Base-by-base conservation (phyloP, 2,329 filamentous ascomycete genomes). In the Fusarium kyushuense region DNA sequence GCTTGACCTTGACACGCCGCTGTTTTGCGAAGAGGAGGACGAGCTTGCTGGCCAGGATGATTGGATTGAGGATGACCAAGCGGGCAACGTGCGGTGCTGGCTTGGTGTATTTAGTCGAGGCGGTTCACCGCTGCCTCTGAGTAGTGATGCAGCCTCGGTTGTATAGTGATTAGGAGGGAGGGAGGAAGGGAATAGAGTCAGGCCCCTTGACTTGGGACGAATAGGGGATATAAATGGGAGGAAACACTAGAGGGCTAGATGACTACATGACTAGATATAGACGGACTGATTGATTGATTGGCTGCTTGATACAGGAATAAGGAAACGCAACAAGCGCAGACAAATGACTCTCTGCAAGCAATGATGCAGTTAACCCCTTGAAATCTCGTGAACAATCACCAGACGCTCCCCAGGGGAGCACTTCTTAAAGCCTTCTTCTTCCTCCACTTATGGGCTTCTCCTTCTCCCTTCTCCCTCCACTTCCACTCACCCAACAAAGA, bases 31-130 rank as follows among this genome's bases (percentile, higher is more conserved):
- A 3, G 83, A 88, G 19, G 86, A 92, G 73, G 88, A 88, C 9
- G 82, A 86, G 58, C 84, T 93, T 42, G 82, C 81, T 8, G 91
- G 90, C 12, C 85, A 87, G 72, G 92, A 95, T 75, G 92, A 95
- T 76, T 95, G 92, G 92, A 85, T 84, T 4, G 82, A 81, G 30
- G 82, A 83, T 27, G 84, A 83, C 2, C 83, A 87, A 16, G 77
- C 75, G 6, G 78, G 76, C 4, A 71, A 75, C 14, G 86, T 92
- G 30, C 84, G 83, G 45, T 93, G 91, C 72, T 92, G 90, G 90
- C 88, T 89, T 85, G 89, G 87, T 9, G 79, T 91, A 4, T 92
- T 87, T 72, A 78, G 75, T 9, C 72, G 75, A 66, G 79, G 68
- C 53, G 80, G 74, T 8, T 73, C 73, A 36, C 68, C 69, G 19